Conservation (phyloP, 352 stramenopile species). For the Thalassiosira hispida region DNA sequence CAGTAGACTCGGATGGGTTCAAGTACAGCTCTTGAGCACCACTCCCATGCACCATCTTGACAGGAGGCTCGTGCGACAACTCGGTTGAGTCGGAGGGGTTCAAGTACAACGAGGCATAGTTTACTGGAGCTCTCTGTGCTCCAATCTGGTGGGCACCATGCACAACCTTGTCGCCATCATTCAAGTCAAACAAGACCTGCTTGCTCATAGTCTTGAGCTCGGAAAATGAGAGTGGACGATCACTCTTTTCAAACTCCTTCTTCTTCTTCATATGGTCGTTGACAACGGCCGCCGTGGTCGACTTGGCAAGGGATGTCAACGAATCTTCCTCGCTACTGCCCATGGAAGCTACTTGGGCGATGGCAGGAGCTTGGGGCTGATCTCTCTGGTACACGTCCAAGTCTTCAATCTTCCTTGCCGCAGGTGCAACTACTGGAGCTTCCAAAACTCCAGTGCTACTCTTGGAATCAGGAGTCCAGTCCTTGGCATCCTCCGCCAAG, state of each 20-base stretch:
- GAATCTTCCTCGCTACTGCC: slow-evolving; percentile 10
- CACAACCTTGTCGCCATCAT: not conserved
- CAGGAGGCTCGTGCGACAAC: slow-evolving; percentile 21
- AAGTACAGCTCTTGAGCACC: slow-evolving; percentile 16
- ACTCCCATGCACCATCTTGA: slow-evolving; percentile 18
- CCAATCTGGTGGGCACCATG: too few relatives aligned
- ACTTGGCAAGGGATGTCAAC: slow-evolving; percentile 16
- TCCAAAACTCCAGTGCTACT: not conserved
- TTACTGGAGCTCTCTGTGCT: too few relatives aligned
- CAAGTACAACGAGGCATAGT: slow-evolving; percentile 3
- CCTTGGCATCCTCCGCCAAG: not conserved
- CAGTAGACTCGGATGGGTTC: slow-evolving; percentile 18
- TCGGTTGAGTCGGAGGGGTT: slow-evolving; percentile 27
- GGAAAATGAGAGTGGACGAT: slow-evolving; percentile 25
- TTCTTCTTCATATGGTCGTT: slow-evolving; percentile 4
- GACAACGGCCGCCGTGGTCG: slow-evolving; percentile 7
- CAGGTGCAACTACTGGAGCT: not conserved
- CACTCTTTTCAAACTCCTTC: slow-evolving; percentile 27
- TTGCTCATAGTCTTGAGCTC: slow-evolving; percentile 36
- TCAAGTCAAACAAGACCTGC: slow-evolving; percentile 44
- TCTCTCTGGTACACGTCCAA: slow-evolving; percentile 7
- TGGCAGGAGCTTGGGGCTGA: slow-evolving; percentile 7
- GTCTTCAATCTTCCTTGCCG: slow-evolving; percentile 12
- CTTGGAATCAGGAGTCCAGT: not conserved
- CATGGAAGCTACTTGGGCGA: not conserved